These are phyloP conservation scores for Glomus cerebriforme DNA, from an alignment of 192 early-diverging fungal species.

Conservation along the genomic window DNA sequence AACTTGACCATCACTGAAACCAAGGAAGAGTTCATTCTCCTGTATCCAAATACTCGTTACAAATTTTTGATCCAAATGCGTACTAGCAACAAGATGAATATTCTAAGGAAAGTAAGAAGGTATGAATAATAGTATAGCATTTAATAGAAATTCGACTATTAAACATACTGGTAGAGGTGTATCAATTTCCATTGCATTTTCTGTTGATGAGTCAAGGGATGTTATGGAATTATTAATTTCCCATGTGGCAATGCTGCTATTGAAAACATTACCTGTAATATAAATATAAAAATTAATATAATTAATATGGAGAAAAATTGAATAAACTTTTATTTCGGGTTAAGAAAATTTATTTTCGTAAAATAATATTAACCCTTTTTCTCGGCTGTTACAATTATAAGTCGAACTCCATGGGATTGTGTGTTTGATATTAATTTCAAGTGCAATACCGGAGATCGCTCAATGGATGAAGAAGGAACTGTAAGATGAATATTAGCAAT, in stretches of 20 bases:
- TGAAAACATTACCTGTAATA: background rate
- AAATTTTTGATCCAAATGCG: background rate
- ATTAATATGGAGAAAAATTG: no score
- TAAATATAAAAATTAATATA: no score
- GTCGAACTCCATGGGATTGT: background rate
- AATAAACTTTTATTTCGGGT: no score
- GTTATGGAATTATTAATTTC: background rate
- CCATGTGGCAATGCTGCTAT: background rate
- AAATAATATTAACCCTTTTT: background rate
- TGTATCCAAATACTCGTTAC: constrained; percentile 24
- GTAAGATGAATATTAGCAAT: background rate
- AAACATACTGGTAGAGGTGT: background rate
- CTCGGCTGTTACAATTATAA: constrained; percentile 8
- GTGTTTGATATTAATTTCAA: constrained; percentile 13
- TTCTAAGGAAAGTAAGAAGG: background rate
- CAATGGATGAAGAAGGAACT: background rate
- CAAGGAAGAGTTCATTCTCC: constrained; percentile 4
- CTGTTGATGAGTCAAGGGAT: background rate
- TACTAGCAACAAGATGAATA: background rate
- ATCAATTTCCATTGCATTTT: background rate
- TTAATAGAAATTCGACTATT: no score
- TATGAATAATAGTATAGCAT: no score
- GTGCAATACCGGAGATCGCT: background rate
- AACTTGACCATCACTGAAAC: constrained; percentile 18
- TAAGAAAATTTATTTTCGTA: background rate